Evolutionary conservation across 228 moss, liverwort and hornwort species (phyloP), one percentile per base, ranked within the genome.

Genomic region (Sphagnum fallax): DNA sequence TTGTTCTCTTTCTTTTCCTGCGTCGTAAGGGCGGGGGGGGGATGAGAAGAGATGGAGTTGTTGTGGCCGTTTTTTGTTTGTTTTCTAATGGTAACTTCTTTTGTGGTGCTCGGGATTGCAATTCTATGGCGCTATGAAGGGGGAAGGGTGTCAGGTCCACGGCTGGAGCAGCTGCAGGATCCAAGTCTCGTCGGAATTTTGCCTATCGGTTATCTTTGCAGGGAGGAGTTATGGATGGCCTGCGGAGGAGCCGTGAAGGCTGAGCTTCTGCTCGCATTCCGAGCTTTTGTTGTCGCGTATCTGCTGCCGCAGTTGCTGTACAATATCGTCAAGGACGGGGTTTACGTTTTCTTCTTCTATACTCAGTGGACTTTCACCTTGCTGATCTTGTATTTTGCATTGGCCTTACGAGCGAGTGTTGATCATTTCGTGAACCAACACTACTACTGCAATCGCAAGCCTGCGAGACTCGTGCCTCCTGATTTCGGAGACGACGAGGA

Each of bases 361-460:
- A 87, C 87, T 4, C 83, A 87, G 66, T 83, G 74, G 55, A 80
- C 83, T 10, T 87, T 87, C 67, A 68, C 78, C 50, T 80, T 87
- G 32, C 78, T 87, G 47, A 64, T 80, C 16, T 16, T 87, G 18
- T 87, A 83, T 76, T 87, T 87, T 61, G 78, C 63, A 4, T 80
- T 87, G 55, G 87, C 83, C 48, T 80, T 81, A 51, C 78, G 72
- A 47, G 75, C 76, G 62, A 87, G 87, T 68, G 52, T 76, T 60
- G 51, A 80, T 76, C 83, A 87, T 80, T 78, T 63, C 51, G 52
- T 82, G 47, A 73, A 80, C 48, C 51, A 65, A 15, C 74, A 72
- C 48, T 75, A 73, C 18, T 32, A 32, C 32, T 32, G 32, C 32
- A 32, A 32, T 32, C 32, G 32, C 32, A 32, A 32, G 32, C 32